A percentile compares a stretch with the other conserved stretches of the same genome.
Evolutionary conservation across 805 yeast genomes (phyloP).

Genomic region (Saccharomycopsis synnaedendra): DNA sequence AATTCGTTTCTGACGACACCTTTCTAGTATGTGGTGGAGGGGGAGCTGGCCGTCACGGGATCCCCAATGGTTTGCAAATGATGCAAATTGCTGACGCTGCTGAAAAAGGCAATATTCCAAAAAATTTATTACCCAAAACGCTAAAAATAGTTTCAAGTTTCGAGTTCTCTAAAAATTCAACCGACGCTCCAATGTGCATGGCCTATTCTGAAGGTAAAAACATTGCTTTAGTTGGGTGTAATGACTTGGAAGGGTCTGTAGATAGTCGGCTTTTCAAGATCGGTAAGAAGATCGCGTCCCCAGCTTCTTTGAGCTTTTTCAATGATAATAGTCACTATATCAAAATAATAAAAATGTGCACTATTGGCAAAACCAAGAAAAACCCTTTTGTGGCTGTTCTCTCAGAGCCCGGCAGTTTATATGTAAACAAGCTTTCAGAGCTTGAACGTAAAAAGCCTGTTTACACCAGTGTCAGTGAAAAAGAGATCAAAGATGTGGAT

Average conservation of each 20-base stretch:
- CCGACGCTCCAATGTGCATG: conserved; percentile 67
- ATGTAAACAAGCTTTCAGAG: too few species aligned
- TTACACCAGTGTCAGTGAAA: too few species aligned
- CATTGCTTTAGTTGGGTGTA: conserved; percentile 59
- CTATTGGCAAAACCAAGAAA: too few species aligned
- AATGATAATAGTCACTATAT: too few species aligned
- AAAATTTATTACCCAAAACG: conserved; percentile 9
- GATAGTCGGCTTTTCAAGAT: conserved; percentile 18
- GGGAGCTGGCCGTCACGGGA: conserved; percentile 88
- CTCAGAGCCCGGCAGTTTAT: too few species aligned
- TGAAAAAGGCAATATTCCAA: not conserved
- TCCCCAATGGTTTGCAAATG: conserved; percentile 56
- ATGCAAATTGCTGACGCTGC: conserved; percentile 2
- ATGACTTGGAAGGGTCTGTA: conserved; percentile 49
- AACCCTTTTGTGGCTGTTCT: too few species aligned
- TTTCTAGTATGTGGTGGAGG: conserved; percentile 88
- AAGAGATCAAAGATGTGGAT: too few species aligned
- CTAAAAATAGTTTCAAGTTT: not conserved
- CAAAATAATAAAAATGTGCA: too few species aligned
- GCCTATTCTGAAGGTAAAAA: conserved; percentile 30
- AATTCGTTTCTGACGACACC: conserved; percentile 47
- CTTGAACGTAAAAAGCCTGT: too few species aligned
- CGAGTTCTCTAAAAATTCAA: conserved; percentile 6
- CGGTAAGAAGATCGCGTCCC: too few species aligned
- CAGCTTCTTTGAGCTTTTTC: too few species aligned